These are phyloP conservation scores for Cladosporium velox DNA, from an alignment of 2,329 filamentous ascomycete species.

Conservation along the genomic window DNA sequence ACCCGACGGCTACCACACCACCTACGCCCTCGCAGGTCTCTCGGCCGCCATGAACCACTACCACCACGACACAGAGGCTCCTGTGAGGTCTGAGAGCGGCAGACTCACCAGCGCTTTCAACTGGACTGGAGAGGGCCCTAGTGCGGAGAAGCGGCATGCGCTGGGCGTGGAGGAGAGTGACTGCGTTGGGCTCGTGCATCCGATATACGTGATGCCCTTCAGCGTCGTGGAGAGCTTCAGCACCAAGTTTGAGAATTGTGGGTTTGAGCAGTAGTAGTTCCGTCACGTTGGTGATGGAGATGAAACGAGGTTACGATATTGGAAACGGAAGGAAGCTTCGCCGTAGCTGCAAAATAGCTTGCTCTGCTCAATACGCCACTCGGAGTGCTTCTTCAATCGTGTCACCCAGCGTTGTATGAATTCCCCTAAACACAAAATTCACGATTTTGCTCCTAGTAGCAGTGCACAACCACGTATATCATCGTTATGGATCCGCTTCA, in stretches of 20 bases:
- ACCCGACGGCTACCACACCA: constrained; percentile 89
- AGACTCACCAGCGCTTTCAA: constrained; percentile 45
- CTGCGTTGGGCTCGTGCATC: constrained; percentile 71
- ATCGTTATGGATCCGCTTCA: too few relatives aligned
- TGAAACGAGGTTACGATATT: background rate
- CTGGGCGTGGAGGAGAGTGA: constrained; percentile 70
- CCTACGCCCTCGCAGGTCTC: constrained; percentile 85
- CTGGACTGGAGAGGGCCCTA: constrained; percentile 51
- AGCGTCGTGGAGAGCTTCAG: constrained; percentile 57
- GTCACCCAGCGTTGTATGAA: too few relatives aligned
- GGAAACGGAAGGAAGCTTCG: background rate
- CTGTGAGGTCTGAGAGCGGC: constrained; percentile 24
- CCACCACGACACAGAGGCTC: constrained; percentile 41
- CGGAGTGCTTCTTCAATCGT: background rate
- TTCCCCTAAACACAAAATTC: too few relatives aligned
- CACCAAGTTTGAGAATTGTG: constrained; percentile 29
- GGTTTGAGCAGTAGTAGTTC: constrained; percentile 16
- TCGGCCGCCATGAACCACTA: constrained; percentile 75
- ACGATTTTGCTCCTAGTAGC: background rate
- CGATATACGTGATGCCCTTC: constrained; percentile 81
- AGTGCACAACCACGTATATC: background rate
- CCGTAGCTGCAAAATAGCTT: background rate
- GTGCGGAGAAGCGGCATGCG: constrained; percentile 52
- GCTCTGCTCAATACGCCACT: background rate
- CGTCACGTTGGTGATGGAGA: background rate